Evolutionary conservation across 1,284 basidiomycete species (phyloP), one percentile per base, ranked within the genome.

Genomic region (Polyporus tsugae): DNA sequence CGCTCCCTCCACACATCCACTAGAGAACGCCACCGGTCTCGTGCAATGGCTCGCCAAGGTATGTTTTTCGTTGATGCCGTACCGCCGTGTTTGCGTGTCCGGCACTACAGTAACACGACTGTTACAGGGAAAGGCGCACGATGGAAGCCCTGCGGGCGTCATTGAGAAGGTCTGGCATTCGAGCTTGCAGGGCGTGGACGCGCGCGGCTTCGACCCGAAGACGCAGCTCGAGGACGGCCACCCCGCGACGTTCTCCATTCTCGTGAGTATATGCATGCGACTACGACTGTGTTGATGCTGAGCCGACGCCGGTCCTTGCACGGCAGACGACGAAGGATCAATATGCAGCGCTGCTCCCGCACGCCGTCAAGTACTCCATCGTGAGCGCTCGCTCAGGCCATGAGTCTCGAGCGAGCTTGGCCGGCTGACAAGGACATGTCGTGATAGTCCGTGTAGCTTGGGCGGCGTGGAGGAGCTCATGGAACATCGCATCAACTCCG

Each of bases 401-500:
- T 42, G n/a, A 2, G 15, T 6, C 39, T 39, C 17, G 25, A 57
- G 35, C 11, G 41, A 55, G 33, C 10, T 53, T 35, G 39, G 11
- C 15, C n/a, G 46, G 7, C 33, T 58, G 57, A 58, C 36, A 4
- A 29, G 60, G 19, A 44, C 44, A 29, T 15, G 19, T 62, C 11
- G 60, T 29, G 29, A 29, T 75, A 96, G 92, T 87, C 93, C 64
- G 96, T 96, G 4, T 4, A 95, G 93, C 71, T 85, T 98, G 7
- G 96, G 96, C 22, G 94, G 95, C n/a, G 95, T 97, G 2, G 96
- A 98, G 79, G 93, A 92, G 15, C 84, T 97, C 55, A 89, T 92
- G 44, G 96, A 98, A 79, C 92, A 95, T 68, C 87, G 95, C 13
- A 69, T 84, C 49, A 83, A 86, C 63, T 86, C 86, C 19, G 94